Evolutionary conservation across 345 rosid species (phyloP).

Genomic region (Isatis tinctoria): DNA sequence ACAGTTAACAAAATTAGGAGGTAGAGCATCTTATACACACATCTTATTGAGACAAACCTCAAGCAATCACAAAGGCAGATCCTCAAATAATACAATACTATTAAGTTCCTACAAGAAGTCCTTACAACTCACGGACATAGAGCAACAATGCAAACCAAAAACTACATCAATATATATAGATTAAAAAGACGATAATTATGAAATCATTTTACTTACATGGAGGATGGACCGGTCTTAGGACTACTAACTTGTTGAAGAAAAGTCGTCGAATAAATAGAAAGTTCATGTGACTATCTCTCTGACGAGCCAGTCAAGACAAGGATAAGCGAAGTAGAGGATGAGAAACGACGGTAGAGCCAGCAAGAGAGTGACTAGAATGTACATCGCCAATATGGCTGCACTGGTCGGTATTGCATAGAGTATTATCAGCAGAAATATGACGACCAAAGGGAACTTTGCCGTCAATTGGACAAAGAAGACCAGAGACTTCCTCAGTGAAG

Average conservation of each 20-base stretch:
- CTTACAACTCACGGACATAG: neutral
- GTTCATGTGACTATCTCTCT: conserved; percentile 69
- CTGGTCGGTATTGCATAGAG: conserved; percentile 87
- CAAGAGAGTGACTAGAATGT: conserved; percentile 66
- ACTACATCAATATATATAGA: conserved; percentile 4
- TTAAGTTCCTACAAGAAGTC: neutral
- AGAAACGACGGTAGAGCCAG: conserved; percentile 88
- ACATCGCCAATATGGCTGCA: conserved; percentile 72
- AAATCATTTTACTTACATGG: conserved; percentile 11
- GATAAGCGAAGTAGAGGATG: conserved; percentile 79
- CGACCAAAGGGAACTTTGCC: conserved; percentile 86
- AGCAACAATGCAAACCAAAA: conserved; percentile 3
- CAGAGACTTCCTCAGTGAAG: conserved; percentile 59
- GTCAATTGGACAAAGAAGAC: conserved; percentile 72
- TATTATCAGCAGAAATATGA: conserved; percentile 72
- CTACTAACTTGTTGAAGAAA: neutral
- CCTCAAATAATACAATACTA: conserved; percentile 7
- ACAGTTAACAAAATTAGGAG: neutral
- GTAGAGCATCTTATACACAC: neutral
- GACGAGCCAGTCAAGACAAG: conserved; percentile 89
- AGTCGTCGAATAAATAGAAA: conserved; percentile 4
- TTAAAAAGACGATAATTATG: neutral
- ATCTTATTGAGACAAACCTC: conserved; percentile 2
- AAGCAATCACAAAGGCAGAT: conserved; percentile 1
- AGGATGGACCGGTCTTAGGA: neutral